phyloP scores from a whole-genome alignment of 495 filamentous ascomycete genomes.

The Hypoxylon cercidicola region DNA sequence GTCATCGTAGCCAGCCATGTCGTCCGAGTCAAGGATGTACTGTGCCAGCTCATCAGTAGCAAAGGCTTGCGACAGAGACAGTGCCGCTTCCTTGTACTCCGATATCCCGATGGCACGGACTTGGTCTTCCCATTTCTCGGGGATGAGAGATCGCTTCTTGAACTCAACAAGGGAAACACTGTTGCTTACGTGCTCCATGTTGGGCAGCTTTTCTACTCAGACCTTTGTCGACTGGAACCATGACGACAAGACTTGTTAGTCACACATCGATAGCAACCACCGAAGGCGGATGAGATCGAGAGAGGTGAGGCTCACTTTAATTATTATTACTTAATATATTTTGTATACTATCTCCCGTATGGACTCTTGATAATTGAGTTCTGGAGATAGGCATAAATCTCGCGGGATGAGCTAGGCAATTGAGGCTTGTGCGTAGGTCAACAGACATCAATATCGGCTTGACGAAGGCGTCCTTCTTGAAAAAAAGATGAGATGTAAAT shows the following conservation, averaged over 20 bases:
- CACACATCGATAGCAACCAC: slow-evolving; percentile 5
- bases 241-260: slow-evolving; percentile 19
- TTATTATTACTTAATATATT: slow-evolving; percentile 58
- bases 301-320: slow-evolving; percentile 43
- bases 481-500: slow-evolving; percentile 31
- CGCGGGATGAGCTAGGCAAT: slow-evolving; percentile 74
- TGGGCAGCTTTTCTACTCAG: slow-evolving; percentile 41
- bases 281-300: neutral
- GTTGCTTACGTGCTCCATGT: slow-evolving; percentile 55
- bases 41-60: slow-evolving; percentile 74
- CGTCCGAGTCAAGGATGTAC: slow-evolving; percentile 76
- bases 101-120: slow-evolving; percentile 68
- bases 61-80: slow-evolving; percentile 78
- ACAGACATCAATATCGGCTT: slow-evolving; percentile 77
- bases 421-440: slow-evolving; percentile 74
- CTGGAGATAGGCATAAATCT: slow-evolving; percentile 78
- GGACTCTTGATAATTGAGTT: slow-evolving; percentile 75
- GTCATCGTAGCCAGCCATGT: slow-evolving; percentile 66
- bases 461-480: slow-evolving; percentile 39
- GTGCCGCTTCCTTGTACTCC: slow-evolving; percentile 73
- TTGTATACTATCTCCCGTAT: slow-evolving; percentile 73
- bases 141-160: slow-evolving; percentile 60
- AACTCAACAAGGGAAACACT: slow-evolving; percentile 51
- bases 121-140: slow-evolving; percentile 55
- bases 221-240: slow-evolving; percentile 23